A percentile compares a stretch with the other conserved stretches of the same genome.
phyloP scores from a whole-genome alignment of 2,329 filamentous ascomycete genomes.

The Lomentospora prolificans region DNA sequence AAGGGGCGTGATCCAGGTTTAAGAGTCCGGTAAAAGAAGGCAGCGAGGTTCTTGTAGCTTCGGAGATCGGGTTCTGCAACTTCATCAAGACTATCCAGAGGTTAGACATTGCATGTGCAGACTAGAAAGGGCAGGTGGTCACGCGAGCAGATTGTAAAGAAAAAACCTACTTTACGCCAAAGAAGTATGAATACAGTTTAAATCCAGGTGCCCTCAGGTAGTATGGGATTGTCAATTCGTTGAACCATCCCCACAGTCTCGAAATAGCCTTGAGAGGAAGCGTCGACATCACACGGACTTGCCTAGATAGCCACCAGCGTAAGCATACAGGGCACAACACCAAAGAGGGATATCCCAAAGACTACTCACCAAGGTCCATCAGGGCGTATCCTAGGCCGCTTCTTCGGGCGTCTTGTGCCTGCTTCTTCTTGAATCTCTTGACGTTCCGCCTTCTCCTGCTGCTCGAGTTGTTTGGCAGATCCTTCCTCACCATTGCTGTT shows the following conservation, averaged over 20 bases:
- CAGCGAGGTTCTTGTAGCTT: conserved; percentile 81
- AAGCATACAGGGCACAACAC: background rate
- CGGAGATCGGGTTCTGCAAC: conserved; percentile 82
- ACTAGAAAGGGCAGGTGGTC: background rate
- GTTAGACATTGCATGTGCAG: conserved; percentile 15
- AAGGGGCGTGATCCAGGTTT: conserved; percentile 83
- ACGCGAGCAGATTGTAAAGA: conserved; percentile 8
- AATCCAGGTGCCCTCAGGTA: conserved; percentile 83
- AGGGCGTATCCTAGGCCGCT: conserved; percentile 56
- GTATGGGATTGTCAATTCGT: conserved; percentile 80
- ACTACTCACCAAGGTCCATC: conserved; percentile 66
- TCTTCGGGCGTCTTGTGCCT: conserved; percentile 30
- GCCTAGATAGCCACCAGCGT: conserved; percentile 35
- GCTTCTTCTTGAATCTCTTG: conserved; percentile 11
- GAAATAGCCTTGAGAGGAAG: conserved; percentile 85
- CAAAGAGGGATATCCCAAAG: background rate
- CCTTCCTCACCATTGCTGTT: conserved; percentile 29
- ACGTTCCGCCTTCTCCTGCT: conserved; percentile 17
- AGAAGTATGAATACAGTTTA: conserved; percentile 81
- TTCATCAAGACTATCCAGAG: conserved; percentile 60
- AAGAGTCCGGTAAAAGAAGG: conserved; percentile 93
- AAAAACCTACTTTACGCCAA: conserved; percentile 63
- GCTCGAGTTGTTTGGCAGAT: conserved; percentile 34
- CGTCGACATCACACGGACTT: conserved; percentile 88
- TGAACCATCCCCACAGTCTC: conserved; percentile 82